Evolutionary conservation across 345 rosid species (phyloP).

Genomic region (Salix suchowensis): DNA sequence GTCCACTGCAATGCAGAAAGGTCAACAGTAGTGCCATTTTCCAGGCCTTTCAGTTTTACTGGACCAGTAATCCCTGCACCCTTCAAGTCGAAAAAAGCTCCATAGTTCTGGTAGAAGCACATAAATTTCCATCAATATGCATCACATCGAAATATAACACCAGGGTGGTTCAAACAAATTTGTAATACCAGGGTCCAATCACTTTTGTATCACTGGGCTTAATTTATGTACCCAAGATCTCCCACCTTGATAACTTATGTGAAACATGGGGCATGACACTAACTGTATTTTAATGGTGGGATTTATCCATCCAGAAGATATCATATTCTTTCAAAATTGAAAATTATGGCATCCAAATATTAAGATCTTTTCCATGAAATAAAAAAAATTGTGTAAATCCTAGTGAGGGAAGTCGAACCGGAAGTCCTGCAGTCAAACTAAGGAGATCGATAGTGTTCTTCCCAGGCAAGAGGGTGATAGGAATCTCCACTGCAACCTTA

Average conservation of each 20-base stretch:
- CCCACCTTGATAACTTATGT: not conserved
- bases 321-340: not conserved
- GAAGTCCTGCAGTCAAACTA: conserved; percentile 94
- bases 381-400: no score
- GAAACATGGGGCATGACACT: not conserved
- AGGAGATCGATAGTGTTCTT: conserved; percentile 78
- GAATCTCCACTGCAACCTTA: conserved; percentile 60
- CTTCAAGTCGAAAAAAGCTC: conserved; percentile 65
- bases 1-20: conserved; percentile 75
- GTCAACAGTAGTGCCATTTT: conserved; percentile 49
- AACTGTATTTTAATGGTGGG: not conserved
- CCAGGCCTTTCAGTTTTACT: conserved; percentile 56
- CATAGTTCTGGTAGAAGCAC: conserved; percentile 61
- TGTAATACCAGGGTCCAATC: no score
- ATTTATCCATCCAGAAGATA: conserved; percentile 10
- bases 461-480: conserved; percentile 54
- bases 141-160: no score
- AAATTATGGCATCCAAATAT: not conserved
- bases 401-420: conserved; percentile 39
- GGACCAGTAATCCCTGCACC: conserved; percentile 97
- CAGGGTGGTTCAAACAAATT: no score
- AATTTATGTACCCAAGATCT: no score
- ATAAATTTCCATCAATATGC: conserved; percentile 5
- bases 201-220: no score
- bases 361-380: not conserved